Evolutionary conservation across 768 basidiomycete species (phyloP).

Genomic region (Filobasidium floriforme): DNA sequence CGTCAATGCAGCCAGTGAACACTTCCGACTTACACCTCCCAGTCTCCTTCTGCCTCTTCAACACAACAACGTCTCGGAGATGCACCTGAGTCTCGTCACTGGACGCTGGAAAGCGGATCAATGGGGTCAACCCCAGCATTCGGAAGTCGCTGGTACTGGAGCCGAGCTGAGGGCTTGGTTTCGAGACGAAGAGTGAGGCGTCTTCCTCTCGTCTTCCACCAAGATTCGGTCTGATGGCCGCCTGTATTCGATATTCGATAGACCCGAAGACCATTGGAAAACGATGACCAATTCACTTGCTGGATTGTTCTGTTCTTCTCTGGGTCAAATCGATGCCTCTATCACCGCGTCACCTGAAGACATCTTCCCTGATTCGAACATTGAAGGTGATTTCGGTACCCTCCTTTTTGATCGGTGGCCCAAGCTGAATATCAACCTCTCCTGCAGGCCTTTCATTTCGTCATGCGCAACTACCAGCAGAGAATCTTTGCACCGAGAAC

Average conservation of each 20-base stretch:
- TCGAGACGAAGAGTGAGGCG: constrained; percentile 49
- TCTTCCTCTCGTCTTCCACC: background rate
- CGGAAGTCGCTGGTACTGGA: constrained; percentile 65
- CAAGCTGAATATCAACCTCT: constrained; percentile 35
- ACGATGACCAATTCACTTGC: constrained; percentile 80
- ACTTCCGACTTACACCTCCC: constrained; percentile 79
- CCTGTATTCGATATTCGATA: constrained; percentile 35
- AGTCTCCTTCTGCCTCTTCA: constrained; percentile 77
- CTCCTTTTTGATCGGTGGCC: background rate
- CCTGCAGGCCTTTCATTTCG: constrained; percentile 47
- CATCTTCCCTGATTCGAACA: constrained; percentile 45
- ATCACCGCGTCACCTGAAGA: constrained; percentile 61
- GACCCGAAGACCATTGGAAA: constrained; percentile 70
- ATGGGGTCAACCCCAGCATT: constrained; percentile 73
- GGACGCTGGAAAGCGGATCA: constrained; percentile 82
- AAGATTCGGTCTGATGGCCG: background rate
- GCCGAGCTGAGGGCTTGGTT: constrained; percentile 92
- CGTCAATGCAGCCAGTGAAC: constrained; percentile 36
- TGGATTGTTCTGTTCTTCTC: constrained; percentile 88
- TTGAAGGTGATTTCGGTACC: constrained; percentile 50
- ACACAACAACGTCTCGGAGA: constrained; percentile 74
- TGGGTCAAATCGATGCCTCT: constrained; percentile 51
- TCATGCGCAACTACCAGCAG: constrained; percentile 70
- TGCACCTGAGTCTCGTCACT: constrained; percentile 81
- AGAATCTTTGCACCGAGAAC: constrained; percentile 94